A percentile compares a stretch with the other conserved stretches of the same genome.
Conservation (phyloP, 192 early-diverging fungal genomes). For the Umbelopsis sp. region DNA sequence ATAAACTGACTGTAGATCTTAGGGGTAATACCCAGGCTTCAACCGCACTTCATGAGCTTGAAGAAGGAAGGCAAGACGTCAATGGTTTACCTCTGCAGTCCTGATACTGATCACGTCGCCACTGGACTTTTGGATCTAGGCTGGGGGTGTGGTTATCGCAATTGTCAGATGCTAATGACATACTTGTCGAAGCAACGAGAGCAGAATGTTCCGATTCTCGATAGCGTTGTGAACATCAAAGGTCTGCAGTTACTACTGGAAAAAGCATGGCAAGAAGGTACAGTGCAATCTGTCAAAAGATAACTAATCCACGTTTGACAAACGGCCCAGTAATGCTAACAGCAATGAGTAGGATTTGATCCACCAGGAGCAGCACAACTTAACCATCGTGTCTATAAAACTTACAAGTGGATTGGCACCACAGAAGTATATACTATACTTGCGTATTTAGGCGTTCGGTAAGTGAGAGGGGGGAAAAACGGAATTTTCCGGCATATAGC, state of each 20-base stretch:
- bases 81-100: conserved; percentile 27
- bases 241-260: conserved; percentile 59
- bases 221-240: conserved; percentile 37
- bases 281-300: background rate
- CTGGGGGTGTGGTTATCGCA: conserved; percentile 77
- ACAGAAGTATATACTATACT: conserved; percentile 69
- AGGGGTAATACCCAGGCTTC: conserved; percentile 21
- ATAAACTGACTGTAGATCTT: background rate
- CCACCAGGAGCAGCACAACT: conserved; percentile 56
- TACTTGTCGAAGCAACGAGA: conserved; percentile 39
- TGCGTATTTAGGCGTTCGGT: conserved; percentile 56
- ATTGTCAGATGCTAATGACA: conserved; percentile 67
- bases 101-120: conserved; percentile 27
- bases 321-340: no score
- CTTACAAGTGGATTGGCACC: conserved; percentile 72
- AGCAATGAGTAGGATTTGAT: conserved; percentile 53
- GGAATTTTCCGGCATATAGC: no score
- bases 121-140: conserved; percentile 48
- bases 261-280: conserved; percentile 57
- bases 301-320: no score
- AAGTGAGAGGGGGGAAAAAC: background rate
- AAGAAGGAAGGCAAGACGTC: conserved; percentile 22
- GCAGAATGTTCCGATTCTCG: background rate
- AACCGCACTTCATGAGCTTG: conserved; percentile 24
- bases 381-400: conserved; percentile 49